Conservation (phyloP, 768 basidiomycete species). For the Suillus decipiens region DNA sequence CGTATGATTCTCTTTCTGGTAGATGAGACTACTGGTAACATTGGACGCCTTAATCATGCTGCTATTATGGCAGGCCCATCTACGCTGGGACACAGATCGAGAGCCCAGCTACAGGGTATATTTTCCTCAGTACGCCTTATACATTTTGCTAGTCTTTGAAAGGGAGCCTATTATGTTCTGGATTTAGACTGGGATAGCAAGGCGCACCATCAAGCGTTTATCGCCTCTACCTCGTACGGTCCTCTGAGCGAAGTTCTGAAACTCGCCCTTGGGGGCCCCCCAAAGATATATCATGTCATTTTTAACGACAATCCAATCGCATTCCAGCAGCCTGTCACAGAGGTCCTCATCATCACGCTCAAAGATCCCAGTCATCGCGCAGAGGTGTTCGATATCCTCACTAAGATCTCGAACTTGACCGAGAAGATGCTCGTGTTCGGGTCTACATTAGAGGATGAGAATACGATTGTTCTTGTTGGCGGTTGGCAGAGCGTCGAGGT, state of each 20-base stretch:
- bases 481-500: slow-evolving; percentile 31
- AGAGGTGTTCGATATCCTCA: slow-evolving; percentile 14
- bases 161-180: neutral
- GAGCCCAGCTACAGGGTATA: too few relatives aligned
- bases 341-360: slow-evolving; percentile 19
- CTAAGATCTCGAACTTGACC: slow-evolving; percentile 16
- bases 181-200: slow-evolving; percentile 30
- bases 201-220: slow-evolving; percentile 23
- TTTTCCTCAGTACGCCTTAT: slow-evolving; percentile 22
- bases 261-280: slow-evolving; percentile 9
- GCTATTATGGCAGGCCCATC: slow-evolving; percentile 15
- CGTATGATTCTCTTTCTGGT: too few relatives aligned
- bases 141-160: neutral
- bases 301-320: slow-evolving; percentile 20
- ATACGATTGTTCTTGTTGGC: slow-evolving; percentile 19
- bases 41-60: neutral
- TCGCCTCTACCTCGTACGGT: slow-evolving; percentile 7
- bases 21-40: slow-evolving; percentile 2
- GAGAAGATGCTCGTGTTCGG: slow-evolving; percentile 22
- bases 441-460: slow-evolving; percentile 21
- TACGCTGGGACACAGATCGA: too few relatives aligned
- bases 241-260: slow-evolving; percentile 10
- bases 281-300: slow-evolving; percentile 23
- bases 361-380: slow-evolving; percentile 28
- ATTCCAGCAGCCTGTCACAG: slow-evolving; percentile 26